Evolutionary conservation across 176 grass and related monocot genomes (phyloP), one percentile per base, ranked within the genome.

Genomic region (Elymus sibiricus): DNA sequence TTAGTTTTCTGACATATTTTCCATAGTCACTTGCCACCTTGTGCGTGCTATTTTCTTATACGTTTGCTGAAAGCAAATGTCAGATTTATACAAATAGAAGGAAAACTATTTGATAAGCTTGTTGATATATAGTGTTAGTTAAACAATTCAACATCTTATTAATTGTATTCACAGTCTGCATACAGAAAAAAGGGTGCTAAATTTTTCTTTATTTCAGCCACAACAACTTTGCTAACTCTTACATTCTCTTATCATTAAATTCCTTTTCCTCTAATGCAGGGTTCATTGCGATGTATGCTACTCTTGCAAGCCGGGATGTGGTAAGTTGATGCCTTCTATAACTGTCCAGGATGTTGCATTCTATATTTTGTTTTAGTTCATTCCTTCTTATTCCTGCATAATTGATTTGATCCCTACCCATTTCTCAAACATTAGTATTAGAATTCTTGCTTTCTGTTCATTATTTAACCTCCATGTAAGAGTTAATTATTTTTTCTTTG

Each of bases 241-340:
- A 25, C 17, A 14, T 49, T 59, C 2, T 83, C 27, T 79, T 60
- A 22, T 70, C 65, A 31, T 83, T 76, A 60, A 40, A 82, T 25
- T 79, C 35, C 77, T 61, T 77, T 44, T 72, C 28, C 11, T 65
- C 10, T 78, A 84, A 62, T 83, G 66, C 90, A 99, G 97, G 97
- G 19, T 99, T 99, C 67, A 92, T 99, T 85, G 90, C 97, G 16
- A 94, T 99, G 97, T 96, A 91, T 91, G 97, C 97, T 62, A 99
- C 97, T 75, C 92, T 99, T 62, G 97, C 97, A 61, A 99, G 87
- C 53, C 71, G 97, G 86, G 97, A 99, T 88, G 97, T 99, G 92
- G 97, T 99, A 90, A 83, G 92, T 90, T 58, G 11, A 44, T 76
- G 16, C 1, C 37, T 72, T 53, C 62, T 65, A 4, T 58, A 83